Percentiles rank a stretch among this genome's conserved stretches.
These are phyloP conservation scores for Picochlorum sp. DNA, from an alignment of 139 green algal species.

Conservation along the genomic window DNA sequence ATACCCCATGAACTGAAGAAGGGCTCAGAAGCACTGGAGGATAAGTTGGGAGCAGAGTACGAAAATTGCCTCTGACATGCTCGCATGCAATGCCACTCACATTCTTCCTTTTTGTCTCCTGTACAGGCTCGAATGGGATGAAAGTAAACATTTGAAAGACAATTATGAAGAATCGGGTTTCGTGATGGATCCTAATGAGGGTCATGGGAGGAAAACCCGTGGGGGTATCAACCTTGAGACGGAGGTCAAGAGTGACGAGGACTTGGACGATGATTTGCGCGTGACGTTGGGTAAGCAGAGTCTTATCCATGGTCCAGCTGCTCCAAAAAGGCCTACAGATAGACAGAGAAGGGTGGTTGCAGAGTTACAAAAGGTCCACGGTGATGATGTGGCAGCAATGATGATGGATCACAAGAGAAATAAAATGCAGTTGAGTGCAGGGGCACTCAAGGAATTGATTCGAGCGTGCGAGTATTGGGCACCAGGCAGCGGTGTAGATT, in stretches of 20 bases:
- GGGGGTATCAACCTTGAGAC: constrained; percentile 2
- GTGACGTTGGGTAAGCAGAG: background rate
- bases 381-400: constrained; percentile 35
- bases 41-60: constrained; percentile 25
- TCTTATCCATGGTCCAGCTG: constrained; percentile 14
- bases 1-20: constrained; percentile 17
- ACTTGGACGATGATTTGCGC: background rate
- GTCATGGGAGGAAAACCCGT: constrained; percentile 18
- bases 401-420: constrained; percentile 43
- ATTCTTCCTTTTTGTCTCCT: background rate
- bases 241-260: background rate
- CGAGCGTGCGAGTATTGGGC: constrained; percentile 18
- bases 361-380: constrained; percentile 26
- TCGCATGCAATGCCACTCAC: background rate
- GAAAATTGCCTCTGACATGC: background rate
- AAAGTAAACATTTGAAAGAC: constrained; percentile 7
- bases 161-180: constrained; percentile 27
- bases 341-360: constrained; percentile 30
- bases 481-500: constrained; percentile 23
- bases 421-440: constrained; percentile 41
- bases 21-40: constrained; percentile 1
- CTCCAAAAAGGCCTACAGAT: constrained; percentile 35
- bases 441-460: constrained; percentile 28
- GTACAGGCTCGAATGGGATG: constrained; percentile 21
- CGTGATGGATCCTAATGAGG: constrained; percentile 23